Conservation (phyloP, 768 basidiomycete species). For the Suillus occidentalis region DNA sequence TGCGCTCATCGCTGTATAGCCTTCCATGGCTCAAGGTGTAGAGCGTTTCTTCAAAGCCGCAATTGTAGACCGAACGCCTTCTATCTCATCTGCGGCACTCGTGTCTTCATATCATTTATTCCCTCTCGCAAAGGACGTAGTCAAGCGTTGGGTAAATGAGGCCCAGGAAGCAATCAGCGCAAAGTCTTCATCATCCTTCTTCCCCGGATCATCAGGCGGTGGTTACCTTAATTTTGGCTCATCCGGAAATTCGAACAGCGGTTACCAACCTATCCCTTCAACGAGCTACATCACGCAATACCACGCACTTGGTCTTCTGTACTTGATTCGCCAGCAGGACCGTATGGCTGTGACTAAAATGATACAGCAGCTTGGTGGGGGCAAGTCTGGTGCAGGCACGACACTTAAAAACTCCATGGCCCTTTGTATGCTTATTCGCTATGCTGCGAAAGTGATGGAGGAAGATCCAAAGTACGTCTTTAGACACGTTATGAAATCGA, state of each 20-base stretch:
- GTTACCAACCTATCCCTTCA: conserved; percentile 79
- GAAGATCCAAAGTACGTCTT: conserved; percentile 93
- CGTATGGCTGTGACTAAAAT: conserved; percentile 99
- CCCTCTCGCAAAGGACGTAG: conserved; percentile 91
- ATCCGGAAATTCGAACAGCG: conserved; percentile 49
- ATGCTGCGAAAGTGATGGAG: conserved; percentile 98
- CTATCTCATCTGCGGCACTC: conserved; percentile 93
- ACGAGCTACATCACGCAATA: conserved; percentile 96
- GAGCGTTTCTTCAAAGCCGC: conserved; percentile 99
- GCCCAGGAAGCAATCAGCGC: conserved; percentile 94
- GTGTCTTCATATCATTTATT: conserved; percentile 97
- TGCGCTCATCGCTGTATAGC: conserved; percentile 44
- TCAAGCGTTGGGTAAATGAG: conserved; percentile 99
- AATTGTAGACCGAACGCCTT: conserved; percentile 94
- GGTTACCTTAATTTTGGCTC: conserved; percentile 76
- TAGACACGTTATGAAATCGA: conserved; percentile 1
- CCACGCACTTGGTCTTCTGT: conserved; percentile 91
- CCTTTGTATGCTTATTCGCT: conserved; percentile 96
- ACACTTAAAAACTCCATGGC: conserved; percentile 95
- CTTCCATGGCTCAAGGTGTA: conserved; percentile 98
- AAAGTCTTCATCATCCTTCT: conserved; percentile 75
- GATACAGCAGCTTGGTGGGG: conserved; percentile 95
- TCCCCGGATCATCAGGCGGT: conserved; percentile 47
- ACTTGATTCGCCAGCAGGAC: conserved; percentile 95
- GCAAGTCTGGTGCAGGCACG: conserved; percentile 79